Evolutionary conservation across 2,329 filamentous ascomycete genomes (phyloP).

Genomic region (Boeremia exigua): DNA sequence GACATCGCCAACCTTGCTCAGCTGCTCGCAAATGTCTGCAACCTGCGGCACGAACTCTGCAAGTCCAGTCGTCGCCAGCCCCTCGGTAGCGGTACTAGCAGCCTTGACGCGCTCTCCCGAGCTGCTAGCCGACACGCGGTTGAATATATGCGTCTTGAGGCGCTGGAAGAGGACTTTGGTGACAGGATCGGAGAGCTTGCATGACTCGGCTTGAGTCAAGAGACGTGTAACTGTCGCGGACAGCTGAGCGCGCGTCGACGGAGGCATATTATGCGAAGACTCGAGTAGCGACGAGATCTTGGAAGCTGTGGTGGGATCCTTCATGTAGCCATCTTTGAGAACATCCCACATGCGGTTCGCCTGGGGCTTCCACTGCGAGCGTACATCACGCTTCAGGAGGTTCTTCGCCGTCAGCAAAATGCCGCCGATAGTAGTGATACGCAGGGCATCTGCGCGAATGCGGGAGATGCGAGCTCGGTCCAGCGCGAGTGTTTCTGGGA

Average conservation of each 20-base stretch:
- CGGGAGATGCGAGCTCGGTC: slow-evolving; percentile 69
- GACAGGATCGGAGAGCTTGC: slow-evolving; percentile 64
- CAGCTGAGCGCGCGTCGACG: slow-evolving; percentile 53
- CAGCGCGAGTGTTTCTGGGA: slow-evolving; percentile 77
- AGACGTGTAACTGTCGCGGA: slow-evolving; percentile 54
- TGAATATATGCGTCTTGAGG: slow-evolving; percentile 69
- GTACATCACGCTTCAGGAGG: slow-evolving; percentile 79
- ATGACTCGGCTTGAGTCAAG: slow-evolving; percentile 59
- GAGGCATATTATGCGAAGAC: slow-evolving; percentile 57
- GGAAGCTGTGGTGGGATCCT: slow-evolving; percentile 56
- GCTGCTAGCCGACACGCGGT: slow-evolving; percentile 68
- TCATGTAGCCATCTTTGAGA: slow-evolving; percentile 66
- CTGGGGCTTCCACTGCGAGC: slow-evolving; percentile 77
- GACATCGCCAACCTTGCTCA: slow-evolving; percentile 69
- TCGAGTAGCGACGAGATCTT: slow-evolving; percentile 58
- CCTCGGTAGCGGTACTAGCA: slow-evolving; percentile 72
- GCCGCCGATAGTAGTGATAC: slow-evolving; percentile 74
- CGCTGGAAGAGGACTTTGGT: slow-evolving; percentile 72
- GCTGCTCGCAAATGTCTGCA: slow-evolving; percentile 71
- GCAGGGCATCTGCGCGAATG: slow-evolving; percentile 63
- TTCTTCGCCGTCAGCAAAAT: slow-evolving; percentile 83
- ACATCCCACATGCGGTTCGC: slow-evolving; percentile 73
- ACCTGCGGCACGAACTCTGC: slow-evolving; percentile 76
- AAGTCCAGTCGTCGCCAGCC: slow-evolving; percentile 71
- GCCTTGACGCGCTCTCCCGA: slow-evolving; percentile 74